These are phyloP conservation scores for Ambrosiella cleistominuta DNA, from an alignment of 2,329 filamentous ascomycete species.

Conservation along the genomic window DNA sequence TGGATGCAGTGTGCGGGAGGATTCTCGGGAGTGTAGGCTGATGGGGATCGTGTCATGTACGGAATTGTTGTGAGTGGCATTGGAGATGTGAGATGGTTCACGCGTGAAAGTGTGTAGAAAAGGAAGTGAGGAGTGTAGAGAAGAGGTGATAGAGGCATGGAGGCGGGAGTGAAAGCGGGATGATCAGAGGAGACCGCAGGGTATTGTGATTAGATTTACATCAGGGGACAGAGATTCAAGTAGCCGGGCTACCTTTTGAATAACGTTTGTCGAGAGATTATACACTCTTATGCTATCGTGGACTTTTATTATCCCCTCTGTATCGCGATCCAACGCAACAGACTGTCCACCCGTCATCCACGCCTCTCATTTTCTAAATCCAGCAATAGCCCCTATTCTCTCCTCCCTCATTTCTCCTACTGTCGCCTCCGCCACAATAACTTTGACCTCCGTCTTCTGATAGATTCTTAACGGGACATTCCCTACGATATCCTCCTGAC, in stretches of 20 bases:
- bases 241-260: too few relatives aligned
- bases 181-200: background rate
- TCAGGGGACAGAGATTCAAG: background rate
- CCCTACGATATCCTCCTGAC: background rate
- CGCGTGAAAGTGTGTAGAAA: background rate
- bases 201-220: background rate
- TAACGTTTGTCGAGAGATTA: background rate
- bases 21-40: background rate
- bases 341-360: background rate
- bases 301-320: background rate
- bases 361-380: background rate
- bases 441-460: conserved; percentile 13
- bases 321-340: background rate
- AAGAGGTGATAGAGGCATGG: background rate
- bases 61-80: background rate
- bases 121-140: background rate
- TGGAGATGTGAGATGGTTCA: background rate
- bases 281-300: background rate
- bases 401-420: background rate
- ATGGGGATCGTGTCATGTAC: background rate
- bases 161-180: background rate
- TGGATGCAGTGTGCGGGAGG: background rate
- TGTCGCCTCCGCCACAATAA: background rate
- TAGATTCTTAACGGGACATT: conserved; percentile 18
- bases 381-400: background rate